These are phyloP conservation scores for Barnettozyma salicaria DNA, from an alignment of 805 yeast species.

Conservation along the genomic window DNA sequence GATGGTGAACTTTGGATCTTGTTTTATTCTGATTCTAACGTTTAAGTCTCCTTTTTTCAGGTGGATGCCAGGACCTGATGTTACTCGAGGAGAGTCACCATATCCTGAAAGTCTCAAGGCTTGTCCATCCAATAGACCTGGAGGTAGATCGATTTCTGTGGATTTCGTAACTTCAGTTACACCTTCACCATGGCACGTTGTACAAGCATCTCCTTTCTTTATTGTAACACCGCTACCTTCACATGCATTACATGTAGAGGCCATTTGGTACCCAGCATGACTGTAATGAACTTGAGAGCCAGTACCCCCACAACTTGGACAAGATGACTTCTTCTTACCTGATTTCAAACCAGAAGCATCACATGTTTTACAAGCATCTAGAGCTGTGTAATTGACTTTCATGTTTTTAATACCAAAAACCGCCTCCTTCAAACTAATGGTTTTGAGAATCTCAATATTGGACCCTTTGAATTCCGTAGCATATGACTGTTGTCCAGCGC, in stretches of 20 bases:
- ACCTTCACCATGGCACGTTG: slow-evolving; percentile 84
- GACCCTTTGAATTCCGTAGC: slow-evolving; percentile 85
- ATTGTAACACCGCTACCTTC: slow-evolving; percentile 83
- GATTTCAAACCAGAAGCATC: slow-evolving; percentile 78
- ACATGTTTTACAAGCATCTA: slow-evolving; percentile 76
- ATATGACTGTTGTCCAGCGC: slow-evolving; percentile 35
- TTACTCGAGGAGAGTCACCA: slow-evolving; percentile 83
- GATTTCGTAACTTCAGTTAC: slow-evolving; percentile 59
- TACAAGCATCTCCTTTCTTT: slow-evolving; percentile 63
- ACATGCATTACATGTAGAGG: slow-evolving; percentile 84
- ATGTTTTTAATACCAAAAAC: slow-evolving; percentile 68
- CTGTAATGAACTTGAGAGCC: slow-evolving; percentile 83
- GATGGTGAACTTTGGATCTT: slow-evolving; percentile 67
- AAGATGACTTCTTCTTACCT: slow-evolving; percentile 69
- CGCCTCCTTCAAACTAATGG: slow-evolving; percentile 78
- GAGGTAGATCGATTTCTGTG: slow-evolving; percentile 81
- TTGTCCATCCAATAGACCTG: slow-evolving; percentile 84
- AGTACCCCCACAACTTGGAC: slow-evolving; percentile 86
- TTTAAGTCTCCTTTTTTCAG: slow-evolving; percentile 82
- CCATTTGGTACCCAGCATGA: slow-evolving; percentile 95
- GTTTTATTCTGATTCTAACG: slow-evolving; percentile 70
- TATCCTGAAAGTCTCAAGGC: slow-evolving; percentile 78
- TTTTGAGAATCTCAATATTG: slow-evolving; percentile 72
- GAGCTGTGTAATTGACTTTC: slow-evolving; percentile 61
- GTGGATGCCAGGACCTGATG: slow-evolving; percentile 64